phyloP scores from a whole-genome alignment of 495 filamentous ascomycete species.

The Neurospora sublineolata region DNA sequence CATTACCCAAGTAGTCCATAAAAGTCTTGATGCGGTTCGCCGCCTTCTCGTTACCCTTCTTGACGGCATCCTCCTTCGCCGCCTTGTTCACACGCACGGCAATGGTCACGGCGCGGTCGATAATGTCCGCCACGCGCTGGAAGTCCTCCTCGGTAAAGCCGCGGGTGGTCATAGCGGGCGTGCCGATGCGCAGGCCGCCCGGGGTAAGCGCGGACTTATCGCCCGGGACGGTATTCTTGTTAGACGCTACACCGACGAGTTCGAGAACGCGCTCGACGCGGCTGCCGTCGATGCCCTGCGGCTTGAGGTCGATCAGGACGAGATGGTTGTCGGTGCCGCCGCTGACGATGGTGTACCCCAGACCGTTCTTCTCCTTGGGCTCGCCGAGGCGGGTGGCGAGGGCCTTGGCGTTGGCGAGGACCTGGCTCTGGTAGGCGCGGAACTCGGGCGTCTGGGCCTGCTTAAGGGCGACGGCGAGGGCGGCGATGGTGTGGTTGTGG shows the following conservation, averaged over 20 bases:
- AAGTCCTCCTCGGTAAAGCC: conserved; percentile 86
- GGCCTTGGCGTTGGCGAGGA: conserved; percentile 80
- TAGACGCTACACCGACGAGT: conserved; percentile 86
- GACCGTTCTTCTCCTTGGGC: conserved; percentile 57
- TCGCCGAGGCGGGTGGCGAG: conserved; percentile 63
- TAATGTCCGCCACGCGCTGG: conserved; percentile 76
- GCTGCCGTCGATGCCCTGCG: conserved; percentile 77
- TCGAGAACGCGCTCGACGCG: conserved; percentile 92
- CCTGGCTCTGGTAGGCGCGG: conserved; percentile 74
- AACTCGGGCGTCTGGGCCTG: conserved; percentile 88
- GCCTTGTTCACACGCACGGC: conserved; percentile 73
- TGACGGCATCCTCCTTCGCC: conserved; percentile 62
- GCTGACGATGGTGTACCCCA: conserved; percentile 83
- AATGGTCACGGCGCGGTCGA: conserved; percentile 82
- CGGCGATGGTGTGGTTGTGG: conserved; percentile 98
- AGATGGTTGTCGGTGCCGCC: conserved; percentile 97
- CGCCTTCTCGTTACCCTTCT: conserved; percentile 63
- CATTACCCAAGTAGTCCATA: conserved; percentile 68
- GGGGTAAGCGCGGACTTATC: conserved; percentile 88
- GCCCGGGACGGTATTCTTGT: conserved; percentile 98
- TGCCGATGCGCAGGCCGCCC: conserved; percentile 82
- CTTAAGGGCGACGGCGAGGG: conserved; percentile 82
- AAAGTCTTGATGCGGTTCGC: conserved; percentile 72
- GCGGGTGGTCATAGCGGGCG: conserved; percentile 93
- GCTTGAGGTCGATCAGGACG: conserved; percentile 89